Percentiles rank a stretch among this genome's conserved stretches.
These are phyloP conservation scores for Cladophialophora chaetospira DNA, from an alignment of 2,329 filamentous ascomycete genomes.

Conservation along the genomic window DNA sequence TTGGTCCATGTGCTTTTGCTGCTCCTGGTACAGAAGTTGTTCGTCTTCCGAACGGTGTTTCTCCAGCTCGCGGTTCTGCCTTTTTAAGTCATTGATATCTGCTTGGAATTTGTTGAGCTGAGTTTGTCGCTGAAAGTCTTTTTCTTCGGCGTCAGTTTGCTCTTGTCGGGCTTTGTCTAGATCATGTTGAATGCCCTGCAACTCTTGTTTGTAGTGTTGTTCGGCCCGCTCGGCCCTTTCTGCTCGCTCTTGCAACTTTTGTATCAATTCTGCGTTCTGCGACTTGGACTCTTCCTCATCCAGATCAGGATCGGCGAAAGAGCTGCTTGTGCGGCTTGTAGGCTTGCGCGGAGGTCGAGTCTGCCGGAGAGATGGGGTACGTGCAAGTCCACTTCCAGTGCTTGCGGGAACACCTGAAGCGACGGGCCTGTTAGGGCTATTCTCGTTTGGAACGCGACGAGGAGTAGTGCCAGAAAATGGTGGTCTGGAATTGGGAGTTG, in stretches of 20 bases:
- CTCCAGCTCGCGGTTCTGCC: constrained; percentile 88
- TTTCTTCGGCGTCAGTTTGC: constrained; percentile 84
- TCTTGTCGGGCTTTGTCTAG: constrained; percentile 83
- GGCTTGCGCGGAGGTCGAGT: constrained; percentile 40
- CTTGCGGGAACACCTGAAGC: constrained; percentile 21
- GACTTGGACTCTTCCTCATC: constrained; percentile 73
- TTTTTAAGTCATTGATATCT: constrained; percentile 79
- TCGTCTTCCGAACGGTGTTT: constrained; percentile 89
- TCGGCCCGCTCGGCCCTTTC: constrained; percentile 76
- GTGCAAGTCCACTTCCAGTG: constrained; percentile 66
- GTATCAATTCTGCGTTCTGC: constrained; percentile 70
- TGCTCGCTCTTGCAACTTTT: constrained; percentile 81
- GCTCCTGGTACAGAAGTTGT: constrained; percentile 83
- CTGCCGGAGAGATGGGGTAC: constrained; percentile 54
- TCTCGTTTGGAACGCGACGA: constrained; percentile 32
- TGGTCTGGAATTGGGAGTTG: constrained; percentile 29
- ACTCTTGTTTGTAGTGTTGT: constrained; percentile 80
- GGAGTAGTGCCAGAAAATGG: constrained; percentile 31
- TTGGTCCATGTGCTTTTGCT: constrained; percentile 78
- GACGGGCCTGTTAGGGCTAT: constrained; percentile 25
- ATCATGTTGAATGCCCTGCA: constrained; percentile 78
- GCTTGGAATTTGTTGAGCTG: constrained; percentile 77
- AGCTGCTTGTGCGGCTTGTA: constrained; percentile 38
- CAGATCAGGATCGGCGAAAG: constrained; percentile 45
- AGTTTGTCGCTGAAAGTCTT: constrained; percentile 81